These are phyloP conservation scores for Ciborinia camelliae DNA, from an alignment of 2,329 filamentous ascomycete species.

Conservation along the genomic window DNA sequence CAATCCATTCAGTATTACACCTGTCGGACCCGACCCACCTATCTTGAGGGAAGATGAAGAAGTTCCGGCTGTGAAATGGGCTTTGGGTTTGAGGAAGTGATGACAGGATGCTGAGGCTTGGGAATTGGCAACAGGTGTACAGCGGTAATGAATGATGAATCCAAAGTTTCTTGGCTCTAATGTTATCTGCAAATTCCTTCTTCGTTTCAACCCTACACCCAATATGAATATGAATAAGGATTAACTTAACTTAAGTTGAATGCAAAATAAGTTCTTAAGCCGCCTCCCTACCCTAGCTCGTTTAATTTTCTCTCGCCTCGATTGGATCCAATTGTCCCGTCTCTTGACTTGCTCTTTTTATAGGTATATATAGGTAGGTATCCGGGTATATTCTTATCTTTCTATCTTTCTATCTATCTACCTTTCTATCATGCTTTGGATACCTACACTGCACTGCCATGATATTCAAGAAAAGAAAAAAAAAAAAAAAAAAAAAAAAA, in stretches of 20 bases:
- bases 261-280: too few relatives aligned
- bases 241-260: too few relatives aligned
- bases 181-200: background rate
- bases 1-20: constrained; percentile 71
- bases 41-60: constrained; percentile 77
- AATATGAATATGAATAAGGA: too few relatives aligned
- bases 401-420: too few relatives aligned
- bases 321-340: too few relatives aligned
- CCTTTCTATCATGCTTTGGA: background rate
- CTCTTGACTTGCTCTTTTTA: too few relatives aligned
- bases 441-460: background rate
- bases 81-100: constrained; percentile 32
- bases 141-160: background rate
- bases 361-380: too few relatives aligned
- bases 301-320: too few relatives aligned
- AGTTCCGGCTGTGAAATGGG: constrained; percentile 54
- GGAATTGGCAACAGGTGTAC: background rate
- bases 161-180: background rate
- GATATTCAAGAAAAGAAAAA: background rate
- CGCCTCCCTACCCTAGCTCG: too few relatives aligned
- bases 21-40: constrained; percentile 78
- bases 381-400: background rate
- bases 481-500: too few relatives aligned
- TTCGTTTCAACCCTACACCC: too few relatives aligned
- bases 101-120: background rate